Percentiles rank a stretch among this genome's conserved stretches.
These are phyloP conservation scores for Trichosanthes truncata DNA, from an alignment of 306 rosid species.

Conservation along the genomic window DNA sequence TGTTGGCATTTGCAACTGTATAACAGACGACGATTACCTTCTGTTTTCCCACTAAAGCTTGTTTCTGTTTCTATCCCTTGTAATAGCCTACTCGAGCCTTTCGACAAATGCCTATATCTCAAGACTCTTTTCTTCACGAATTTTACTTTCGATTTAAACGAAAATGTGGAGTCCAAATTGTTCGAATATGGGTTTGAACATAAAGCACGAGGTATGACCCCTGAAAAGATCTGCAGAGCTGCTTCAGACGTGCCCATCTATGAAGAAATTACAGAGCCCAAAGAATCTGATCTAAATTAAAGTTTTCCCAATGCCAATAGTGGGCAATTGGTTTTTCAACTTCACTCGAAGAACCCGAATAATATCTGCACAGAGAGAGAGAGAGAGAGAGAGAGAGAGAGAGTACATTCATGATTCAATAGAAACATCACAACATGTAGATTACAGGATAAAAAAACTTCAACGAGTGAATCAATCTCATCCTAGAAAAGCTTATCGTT, in stretches of 20 bases:
- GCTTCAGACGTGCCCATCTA: constrained; percentile 35
- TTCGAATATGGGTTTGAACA: constrained; percentile 15
- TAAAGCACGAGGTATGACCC: constrained; percentile 31
- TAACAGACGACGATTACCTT: constrained; percentile 12
- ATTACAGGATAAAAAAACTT: neutral
- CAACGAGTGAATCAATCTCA: neutral
- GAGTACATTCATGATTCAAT: neutral
- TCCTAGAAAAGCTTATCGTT: neutral
- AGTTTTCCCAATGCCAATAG: neutral
- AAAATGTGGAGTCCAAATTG: constrained; percentile 18
- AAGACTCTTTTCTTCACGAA: constrained; percentile 29
- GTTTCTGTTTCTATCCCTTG: constrained; percentile 21
- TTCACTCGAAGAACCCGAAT: neutral
- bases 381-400: neutral
- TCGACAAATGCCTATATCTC: constrained; percentile 16
- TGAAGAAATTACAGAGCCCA: constrained; percentile 14
- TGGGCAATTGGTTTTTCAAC: neutral
- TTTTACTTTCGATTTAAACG: constrained; percentile 19
- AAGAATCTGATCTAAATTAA: constrained; percentile 4
- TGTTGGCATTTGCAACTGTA: constrained; percentile 53
- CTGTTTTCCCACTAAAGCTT: constrained; percentile 11
- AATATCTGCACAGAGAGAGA: neutral
- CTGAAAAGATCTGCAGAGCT: constrained; percentile 40
- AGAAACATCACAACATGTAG: neutral
- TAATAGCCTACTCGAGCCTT: constrained; percentile 24